phyloP scores from a whole-genome alignment of 441 rosid species.

The Geranium incanum region DNA sequence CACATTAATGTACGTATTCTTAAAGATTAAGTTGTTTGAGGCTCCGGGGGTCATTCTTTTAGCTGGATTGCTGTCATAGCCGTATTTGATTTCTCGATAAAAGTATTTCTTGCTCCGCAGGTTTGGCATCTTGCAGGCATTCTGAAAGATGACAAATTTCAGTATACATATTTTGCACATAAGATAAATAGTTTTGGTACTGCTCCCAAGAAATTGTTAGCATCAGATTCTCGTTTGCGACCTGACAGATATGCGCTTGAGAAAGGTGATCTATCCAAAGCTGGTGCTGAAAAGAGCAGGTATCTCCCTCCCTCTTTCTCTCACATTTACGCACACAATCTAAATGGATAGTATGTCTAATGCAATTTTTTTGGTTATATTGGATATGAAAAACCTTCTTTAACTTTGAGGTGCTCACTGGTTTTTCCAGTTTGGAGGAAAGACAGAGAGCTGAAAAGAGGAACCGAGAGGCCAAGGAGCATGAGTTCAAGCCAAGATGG shows the following conservation, averaged over 20 bases:
- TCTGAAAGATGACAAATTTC: conserved; percentile 79
- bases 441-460: conserved; percentile 89
- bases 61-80: not conserved
- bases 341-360: not conserved
- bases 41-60: not conserved
- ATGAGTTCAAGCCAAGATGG: conserved; percentile 71
- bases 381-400: not conserved
- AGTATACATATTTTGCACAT: conserved; percentile 82
- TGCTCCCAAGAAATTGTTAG: conserved; percentile 75
- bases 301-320: conserved; percentile 16
- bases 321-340: not conserved
- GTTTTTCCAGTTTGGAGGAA: conserved; percentile 73
- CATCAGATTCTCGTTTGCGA: conserved; percentile 90
- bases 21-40: not conserved
- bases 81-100: not conserved
- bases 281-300: conserved; percentile 89
- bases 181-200: conserved; percentile 87
- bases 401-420: not conserved
- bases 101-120: conserved; percentile 27
- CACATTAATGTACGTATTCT: not conserved
- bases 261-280: conserved; percentile 71
- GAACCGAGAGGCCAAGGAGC: conserved; percentile 61
- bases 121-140: conserved; percentile 74
- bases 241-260: conserved; percentile 93
- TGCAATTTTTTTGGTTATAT: not conserved